Evolutionary conservation across 441 rosid species (phyloP).

Genomic region (Melastoma candidum): DNA sequence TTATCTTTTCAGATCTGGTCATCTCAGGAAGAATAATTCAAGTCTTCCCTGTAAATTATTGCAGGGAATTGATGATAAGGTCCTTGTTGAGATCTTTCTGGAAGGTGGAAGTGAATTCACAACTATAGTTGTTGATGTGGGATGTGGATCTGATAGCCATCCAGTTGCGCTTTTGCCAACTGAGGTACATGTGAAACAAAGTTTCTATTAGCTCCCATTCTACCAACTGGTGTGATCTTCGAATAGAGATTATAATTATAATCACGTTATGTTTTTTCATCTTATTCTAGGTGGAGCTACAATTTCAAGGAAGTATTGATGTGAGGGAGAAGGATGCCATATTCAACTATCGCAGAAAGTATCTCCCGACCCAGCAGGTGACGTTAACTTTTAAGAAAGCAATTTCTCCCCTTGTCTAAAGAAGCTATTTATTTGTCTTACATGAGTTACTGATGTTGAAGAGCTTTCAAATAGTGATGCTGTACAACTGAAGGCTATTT

Average conservation of each 20-base stretch:
- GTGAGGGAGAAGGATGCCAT: slow-evolving; percentile 61
- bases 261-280: too few species aligned
- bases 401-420: too few species aligned
- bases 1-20: neutral
- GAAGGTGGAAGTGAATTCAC: slow-evolving; percentile 89
- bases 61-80: slow-evolving; percentile 81
- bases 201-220: neutral
- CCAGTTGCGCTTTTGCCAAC: slow-evolving; percentile 86
- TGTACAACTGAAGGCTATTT: too few species aligned
- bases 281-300: slow-evolving; percentile 68
- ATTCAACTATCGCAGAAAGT: slow-evolving; percentile 87
- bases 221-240: too few species aligned
- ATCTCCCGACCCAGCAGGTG: slow-evolving; percentile 97
- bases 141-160: slow-evolving; percentile 55
- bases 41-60: neutral
- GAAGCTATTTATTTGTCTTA: too few species aligned
- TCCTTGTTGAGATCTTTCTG: slow-evolving; percentile 70
- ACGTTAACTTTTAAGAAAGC: too few species aligned
- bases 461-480: too few species aligned
- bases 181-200: slow-evolving; percentile 47
- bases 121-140: slow-evolving; percentile 88
- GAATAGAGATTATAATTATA: too few species aligned
- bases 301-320: slow-evolving; percentile 55
- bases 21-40: neutral
- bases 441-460: too few species aligned